These are phyloP conservation scores for Pseudogymnoascus sp. DNA, from an alignment of 2,329 filamentous ascomycete species.

Conservation along the genomic window DNA sequence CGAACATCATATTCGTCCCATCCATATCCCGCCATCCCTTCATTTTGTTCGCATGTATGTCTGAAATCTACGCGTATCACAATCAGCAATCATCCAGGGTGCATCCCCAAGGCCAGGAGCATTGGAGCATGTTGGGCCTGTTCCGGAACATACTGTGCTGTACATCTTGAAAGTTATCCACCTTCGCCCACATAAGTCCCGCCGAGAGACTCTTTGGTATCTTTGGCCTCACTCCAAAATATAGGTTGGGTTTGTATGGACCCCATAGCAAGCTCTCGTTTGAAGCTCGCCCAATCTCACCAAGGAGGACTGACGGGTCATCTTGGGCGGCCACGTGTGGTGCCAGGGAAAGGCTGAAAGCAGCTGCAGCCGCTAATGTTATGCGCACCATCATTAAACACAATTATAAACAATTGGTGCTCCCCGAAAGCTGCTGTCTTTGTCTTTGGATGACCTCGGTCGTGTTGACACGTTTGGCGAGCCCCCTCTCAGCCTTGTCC, in stretches of 20 bases:
- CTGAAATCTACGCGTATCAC: conserved; percentile 57
- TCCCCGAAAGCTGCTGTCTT: not conserved
- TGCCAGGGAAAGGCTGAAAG: not conserved
- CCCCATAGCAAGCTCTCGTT: conserved; percentile 94
- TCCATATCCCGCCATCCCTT: conserved; percentile 89
- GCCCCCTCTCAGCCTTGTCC: not conserved
- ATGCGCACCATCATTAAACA: conserved; percentile 6
- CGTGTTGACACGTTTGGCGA: conserved; percentile 5
- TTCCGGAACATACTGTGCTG: conserved; percentile 58
- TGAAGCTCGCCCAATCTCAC: conserved; percentile 37
- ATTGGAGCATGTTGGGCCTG: not conserved
- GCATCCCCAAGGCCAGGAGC: not conserved
- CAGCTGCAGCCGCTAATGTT: conserved; percentile 5
- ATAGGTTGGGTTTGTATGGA: conserved; percentile 86
- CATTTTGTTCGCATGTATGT: conserved; percentile 92
- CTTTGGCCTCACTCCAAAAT: conserved; percentile 82
- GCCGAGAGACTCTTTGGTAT: conserved; percentile 74
- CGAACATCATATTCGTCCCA: conserved; percentile 97
- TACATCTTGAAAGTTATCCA: conserved; percentile 69
- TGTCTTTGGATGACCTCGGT: not conserved
- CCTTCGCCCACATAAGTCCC: conserved; percentile 80
- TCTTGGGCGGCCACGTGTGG: conserved; percentile 19
- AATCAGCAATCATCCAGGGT: not conserved
- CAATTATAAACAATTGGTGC: conserved; percentile 7
- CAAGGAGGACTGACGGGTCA: conserved; percentile 23